Evolutionary conservation across 202 grass and related monocot genomes (phyloP).

Genomic region (Eragrostis tef): DNA sequence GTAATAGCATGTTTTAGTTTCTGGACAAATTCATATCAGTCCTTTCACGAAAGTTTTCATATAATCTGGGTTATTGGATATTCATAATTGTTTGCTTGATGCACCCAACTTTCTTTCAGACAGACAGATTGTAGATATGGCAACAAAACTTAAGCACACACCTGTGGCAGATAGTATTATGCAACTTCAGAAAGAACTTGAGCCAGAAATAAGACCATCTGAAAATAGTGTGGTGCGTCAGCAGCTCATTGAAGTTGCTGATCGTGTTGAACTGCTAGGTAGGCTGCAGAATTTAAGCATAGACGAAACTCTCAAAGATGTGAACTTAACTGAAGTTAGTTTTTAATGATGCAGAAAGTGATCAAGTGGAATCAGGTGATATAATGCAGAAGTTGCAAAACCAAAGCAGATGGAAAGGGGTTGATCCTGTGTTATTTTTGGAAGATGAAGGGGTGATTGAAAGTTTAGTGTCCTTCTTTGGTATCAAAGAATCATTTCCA

Average conservation of each 20-base stretch:
- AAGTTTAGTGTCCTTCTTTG: conserved; percentile 76
- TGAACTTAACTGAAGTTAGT: conserved; percentile 30
- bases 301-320: conserved; percentile 31
- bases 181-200: conserved; percentile 47
- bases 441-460: conserved; percentile 59
- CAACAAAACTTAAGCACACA: conserved; percentile 44
- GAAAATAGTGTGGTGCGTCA: conserved; percentile 39
- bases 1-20: conserved; percentile 48
- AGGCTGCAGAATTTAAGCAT: conserved; percentile 25
- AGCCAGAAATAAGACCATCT: conserved; percentile 41
- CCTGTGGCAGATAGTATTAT: conserved; percentile 1
- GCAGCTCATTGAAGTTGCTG: conserved; percentile 18
- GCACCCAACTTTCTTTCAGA: conserved; percentile 41
- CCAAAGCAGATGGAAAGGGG: conserved; percentile 67
- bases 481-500: conserved; percentile 68
- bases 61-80: conserved; percentile 17
- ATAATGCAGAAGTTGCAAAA: conserved; percentile 48
- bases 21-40: conserved; percentile 25
- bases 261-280: conserved; percentile 40
- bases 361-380: conserved; percentile 47
- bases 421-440: conserved; percentile 90
- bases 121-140: conserved; percentile 42
- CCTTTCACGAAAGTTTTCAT: conserved; percentile 29
- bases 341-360: conserved; percentile 48
- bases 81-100: conserved; percentile 27